Conservation (phyloP, 495 filamentous ascomycete species). For the Aspergillus steynii region DNA sequence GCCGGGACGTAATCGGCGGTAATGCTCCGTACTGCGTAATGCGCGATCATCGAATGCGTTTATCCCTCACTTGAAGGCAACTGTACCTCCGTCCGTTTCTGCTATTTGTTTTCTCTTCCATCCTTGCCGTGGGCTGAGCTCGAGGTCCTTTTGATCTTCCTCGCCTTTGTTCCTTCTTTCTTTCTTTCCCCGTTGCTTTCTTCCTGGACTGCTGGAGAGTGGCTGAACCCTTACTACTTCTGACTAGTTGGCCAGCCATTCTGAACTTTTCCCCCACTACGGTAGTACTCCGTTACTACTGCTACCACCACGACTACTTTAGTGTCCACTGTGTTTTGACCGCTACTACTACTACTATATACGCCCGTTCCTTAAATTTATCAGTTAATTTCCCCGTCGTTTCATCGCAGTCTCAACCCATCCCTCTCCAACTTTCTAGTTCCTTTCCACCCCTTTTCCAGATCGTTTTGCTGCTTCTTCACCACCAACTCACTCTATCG, state of each 20-base stretch:
- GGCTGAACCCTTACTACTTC: too few species aligned
- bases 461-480: conserved; percentile 14
- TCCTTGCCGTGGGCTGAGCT: too few species aligned
- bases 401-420: conserved; percentile 19
- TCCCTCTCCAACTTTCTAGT: conserved; percentile 1
- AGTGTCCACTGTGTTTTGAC: conserved; percentile 33
- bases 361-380: conserved; percentile 27
- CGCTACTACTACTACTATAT: conserved; percentile 28
- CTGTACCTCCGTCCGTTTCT: too few species aligned
- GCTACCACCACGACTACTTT: conserved; percentile 19
- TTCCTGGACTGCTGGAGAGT: neutral
- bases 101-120: neutral
- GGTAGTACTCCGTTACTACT: conserved; percentile 11
- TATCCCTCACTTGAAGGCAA: neutral
- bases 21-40: too few species aligned
- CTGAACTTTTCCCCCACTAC: too few species aligned
- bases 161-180: too few species aligned
- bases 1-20: too few species aligned
- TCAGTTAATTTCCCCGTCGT: conserved; percentile 30
- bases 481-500: conserved; percentile 9
- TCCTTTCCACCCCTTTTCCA: conserved; percentile 14
- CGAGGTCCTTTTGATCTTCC: too few species aligned
- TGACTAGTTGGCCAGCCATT: too few species aligned
- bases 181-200: neutral
- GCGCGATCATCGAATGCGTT: neutral